Conservation (phyloP, 2,329 filamentous ascomycete species). For the Phaeoacremonium minimum region DNA sequence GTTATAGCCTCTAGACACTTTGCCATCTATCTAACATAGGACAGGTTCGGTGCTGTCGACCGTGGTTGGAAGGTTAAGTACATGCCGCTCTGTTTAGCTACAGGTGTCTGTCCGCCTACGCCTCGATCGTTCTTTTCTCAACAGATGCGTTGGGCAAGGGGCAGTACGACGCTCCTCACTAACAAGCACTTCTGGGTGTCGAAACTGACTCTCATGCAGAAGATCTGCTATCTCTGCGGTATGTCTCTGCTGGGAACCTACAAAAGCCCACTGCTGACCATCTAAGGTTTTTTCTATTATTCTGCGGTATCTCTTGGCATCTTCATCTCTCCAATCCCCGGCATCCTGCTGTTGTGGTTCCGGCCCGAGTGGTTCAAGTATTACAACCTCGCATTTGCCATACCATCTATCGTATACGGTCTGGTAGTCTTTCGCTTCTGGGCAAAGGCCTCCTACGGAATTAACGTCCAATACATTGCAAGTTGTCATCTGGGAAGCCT, state of each 20-base stretch:
- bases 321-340: constrained; percentile 33
- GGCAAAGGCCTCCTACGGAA: constrained; percentile 32
- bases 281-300: constrained; percentile 30
- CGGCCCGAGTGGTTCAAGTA: constrained; percentile 35
- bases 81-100: constrained; percentile 33
- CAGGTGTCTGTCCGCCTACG: constrained; percentile 35
- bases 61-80: constrained; percentile 37
- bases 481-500: too few relatives aligned
- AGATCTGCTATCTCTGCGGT: constrained; percentile 35
- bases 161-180: constrained; percentile 32
- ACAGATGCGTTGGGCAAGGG: constrained; percentile 38
- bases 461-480: constrained; percentile 36
- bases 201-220: constrained; percentile 30
- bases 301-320: constrained; percentile 31
- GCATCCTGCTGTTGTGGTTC: constrained; percentile 31
- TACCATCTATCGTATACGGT: constrained; percentile 32
- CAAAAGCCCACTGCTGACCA: not conserved
- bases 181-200: constrained; percentile 34
- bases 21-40: not conserved
- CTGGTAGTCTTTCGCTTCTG: constrained; percentile 31
- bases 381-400: constrained; percentile 37
- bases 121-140: constrained; percentile 36
- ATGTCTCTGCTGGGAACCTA: not conserved
- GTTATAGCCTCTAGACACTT: not conserved
- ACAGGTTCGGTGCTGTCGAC: constrained; percentile 31